Conservation (phyloP, 257 asterid species). For the Solanum habrochaites region DNA sequence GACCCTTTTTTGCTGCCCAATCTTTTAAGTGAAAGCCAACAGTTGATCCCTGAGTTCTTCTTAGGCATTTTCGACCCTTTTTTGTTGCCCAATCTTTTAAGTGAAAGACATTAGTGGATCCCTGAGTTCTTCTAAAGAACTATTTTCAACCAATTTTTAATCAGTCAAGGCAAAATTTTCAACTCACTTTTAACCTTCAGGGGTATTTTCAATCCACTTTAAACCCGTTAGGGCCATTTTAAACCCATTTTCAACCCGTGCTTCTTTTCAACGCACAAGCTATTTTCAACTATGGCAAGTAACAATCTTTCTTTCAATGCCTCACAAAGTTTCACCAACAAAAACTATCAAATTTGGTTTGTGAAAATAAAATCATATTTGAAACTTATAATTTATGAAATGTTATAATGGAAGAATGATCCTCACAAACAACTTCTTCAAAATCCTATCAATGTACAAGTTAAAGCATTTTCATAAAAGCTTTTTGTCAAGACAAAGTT, state of each 20-base stretch:
- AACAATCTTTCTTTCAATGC: neutral
- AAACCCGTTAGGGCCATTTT: neutral
- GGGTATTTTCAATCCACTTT: neutral
- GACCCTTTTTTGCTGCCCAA: neutral
- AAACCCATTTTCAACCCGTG: neutral
- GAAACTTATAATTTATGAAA: neutral
- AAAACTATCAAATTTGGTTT: neutral
- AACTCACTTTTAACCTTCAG: neutral
- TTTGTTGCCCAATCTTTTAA: neutral
- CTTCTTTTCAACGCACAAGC: neutral
- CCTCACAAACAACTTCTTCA: neutral
- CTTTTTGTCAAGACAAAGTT: neutral
- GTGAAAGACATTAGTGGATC: neutral
- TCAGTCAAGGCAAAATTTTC: neutral
- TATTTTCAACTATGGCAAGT: neutral
- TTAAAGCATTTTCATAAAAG: neutral
- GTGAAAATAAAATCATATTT: neutral
- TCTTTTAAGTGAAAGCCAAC: neutral
- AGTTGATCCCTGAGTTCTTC: neutral
- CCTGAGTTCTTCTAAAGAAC: neutral
- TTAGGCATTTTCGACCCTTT: neutral
- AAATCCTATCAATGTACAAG: neutral
- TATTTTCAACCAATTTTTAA: neutral
- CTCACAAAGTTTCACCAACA: neutral
- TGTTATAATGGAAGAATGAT: neutral